Conservation (phyloP, 164 flowering plant genomes). For the Annona squamosa region DNA sequence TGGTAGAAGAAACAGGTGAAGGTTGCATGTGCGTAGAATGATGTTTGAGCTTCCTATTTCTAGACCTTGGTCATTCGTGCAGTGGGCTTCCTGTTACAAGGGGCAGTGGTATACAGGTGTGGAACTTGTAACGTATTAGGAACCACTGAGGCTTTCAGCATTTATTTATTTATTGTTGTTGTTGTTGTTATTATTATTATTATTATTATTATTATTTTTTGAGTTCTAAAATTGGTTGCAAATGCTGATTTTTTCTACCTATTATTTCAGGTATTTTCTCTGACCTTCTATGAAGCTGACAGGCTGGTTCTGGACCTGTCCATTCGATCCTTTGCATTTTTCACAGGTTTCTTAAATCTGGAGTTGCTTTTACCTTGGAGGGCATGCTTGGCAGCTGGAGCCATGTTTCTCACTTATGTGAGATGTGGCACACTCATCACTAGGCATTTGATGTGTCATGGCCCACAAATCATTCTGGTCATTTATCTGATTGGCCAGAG, state of each 20-base stretch:
- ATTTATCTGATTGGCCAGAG: not conserved
- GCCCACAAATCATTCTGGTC: not conserved
- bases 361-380: slow-evolving; percentile 14
- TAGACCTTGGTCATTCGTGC: not conserved
- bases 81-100: not conserved
- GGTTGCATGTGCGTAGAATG: not conserved
- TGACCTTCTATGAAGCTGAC: slow-evolving; percentile 96
- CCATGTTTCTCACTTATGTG: not conserved
- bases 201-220: no score
- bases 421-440: not conserved
- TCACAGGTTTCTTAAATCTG: slow-evolving; percentile 47
- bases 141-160: not conserved
- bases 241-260: slow-evolving; percentile 40
- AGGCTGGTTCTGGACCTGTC: slow-evolving; percentile 56
- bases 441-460: not conserved
- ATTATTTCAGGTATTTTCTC: slow-evolving; percentile 99
- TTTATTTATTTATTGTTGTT: not conserved
- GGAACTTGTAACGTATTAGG: not conserved
- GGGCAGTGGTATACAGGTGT: not conserved
- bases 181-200: not conserved
- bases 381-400: slow-evolving; percentile 19
- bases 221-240: no score
- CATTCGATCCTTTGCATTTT: slow-evolving; percentile 60
- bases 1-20: not conserved
- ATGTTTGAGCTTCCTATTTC: not conserved